Percentiles rank a stretch among this genome's conserved stretches.
These are phyloP conservation scores for Aspergillus sclerotioniger DNA, from an alignment of 495 filamentous ascomycete genomes.

Conservation along the genomic window DNA sequence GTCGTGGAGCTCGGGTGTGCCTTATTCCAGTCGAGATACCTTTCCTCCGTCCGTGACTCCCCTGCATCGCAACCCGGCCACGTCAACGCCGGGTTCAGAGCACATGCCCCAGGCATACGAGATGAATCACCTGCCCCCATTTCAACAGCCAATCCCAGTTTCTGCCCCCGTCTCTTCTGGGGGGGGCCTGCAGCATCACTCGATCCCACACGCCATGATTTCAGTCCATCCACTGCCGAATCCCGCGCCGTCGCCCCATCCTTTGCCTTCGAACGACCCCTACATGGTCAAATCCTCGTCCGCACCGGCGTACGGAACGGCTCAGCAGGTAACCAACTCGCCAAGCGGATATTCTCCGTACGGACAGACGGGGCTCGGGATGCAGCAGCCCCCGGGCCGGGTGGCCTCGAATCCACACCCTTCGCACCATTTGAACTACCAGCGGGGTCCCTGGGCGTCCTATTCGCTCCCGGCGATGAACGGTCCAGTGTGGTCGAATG, in stretches of 20 bases:
- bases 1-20: constrained; percentile 41
- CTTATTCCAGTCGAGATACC: constrained; percentile 43
- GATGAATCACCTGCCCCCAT: constrained; percentile 55
- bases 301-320: constrained; percentile 53
- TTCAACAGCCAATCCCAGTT: constrained; percentile 53
- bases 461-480: constrained; percentile 59
- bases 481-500: constrained; percentile 74
- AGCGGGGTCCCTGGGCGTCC: constrained; percentile 51
- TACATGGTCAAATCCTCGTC: constrained; percentile 61
- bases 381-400: constrained; percentile 50
- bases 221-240: constrained; percentile 39
- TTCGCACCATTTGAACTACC: constrained; percentile 44
- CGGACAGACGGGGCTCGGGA: constrained; percentile 59
- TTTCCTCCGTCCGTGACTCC: constrained; percentile 55
- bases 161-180: constrained; percentile 19
- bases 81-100: constrained; percentile 51
- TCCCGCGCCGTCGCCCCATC: constrained; percentile 58
- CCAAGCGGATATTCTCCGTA: constrained; percentile 59
- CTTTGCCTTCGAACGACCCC: constrained; percentile 59
- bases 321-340: constrained; percentile 62
- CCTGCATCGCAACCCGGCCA: constrained; percentile 42
- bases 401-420: constrained; percentile 55
- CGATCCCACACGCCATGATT: constrained; percentile 39
- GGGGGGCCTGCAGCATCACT: constrained; percentile 29
- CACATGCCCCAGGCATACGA: constrained; percentile 57